Base-by-base conservation (phyloP, 371 early-diverging fungal species). In the Apophysomyces elegans region DNA sequence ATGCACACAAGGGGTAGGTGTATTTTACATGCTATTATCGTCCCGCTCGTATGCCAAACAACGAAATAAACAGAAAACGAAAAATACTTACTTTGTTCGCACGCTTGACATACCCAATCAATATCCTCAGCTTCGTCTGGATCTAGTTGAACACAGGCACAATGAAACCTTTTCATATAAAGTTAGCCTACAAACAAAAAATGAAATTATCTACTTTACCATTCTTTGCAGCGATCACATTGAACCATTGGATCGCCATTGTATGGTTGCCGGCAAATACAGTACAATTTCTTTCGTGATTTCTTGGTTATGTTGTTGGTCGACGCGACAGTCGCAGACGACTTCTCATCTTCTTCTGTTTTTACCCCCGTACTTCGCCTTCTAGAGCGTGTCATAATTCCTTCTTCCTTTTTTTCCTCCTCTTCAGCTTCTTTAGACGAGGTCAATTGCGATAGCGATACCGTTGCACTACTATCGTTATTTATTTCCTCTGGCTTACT, bases 211-310 rank as follows among this genome's bases (percentile, higher is more conserved):
- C 47, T 9, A 37, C 80, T 72, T 47, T 84, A 90, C 93, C 93
- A 93, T 68, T 93, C 89, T 57, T 82, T 72, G 70, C 93, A 93
- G 26, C 69, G 63, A 67, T 91, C 92, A 69, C 93, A 93, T 59
- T 88, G 87, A 54, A 93, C 90, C 93, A 93, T 93, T 6, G 90
- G 89, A 38, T 85, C 82, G 38, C 92, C 91, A 63, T 84, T 78
- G 54, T 91, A 91, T 4, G 86, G 85, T 50, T 84, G 76, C 44
- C 88, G 81, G 67, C 93, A 93, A 14, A 85, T 72, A 65, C 93
- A 93, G 68, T 92, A 93, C 1, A 91, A 76, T 26, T 83, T 87
- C 64, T 83, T 86, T 35, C 79, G 70, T 14, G 58, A 61, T 14
- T 56, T 59, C 45, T 68, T 66, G 3, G 63, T 50, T 11, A 64